These are phyloP conservation scores for Coleophoma eucalyptorum DNA, from an alignment of 2,329 filamentous ascomycete genomes.

Conservation along the genomic window DNA sequence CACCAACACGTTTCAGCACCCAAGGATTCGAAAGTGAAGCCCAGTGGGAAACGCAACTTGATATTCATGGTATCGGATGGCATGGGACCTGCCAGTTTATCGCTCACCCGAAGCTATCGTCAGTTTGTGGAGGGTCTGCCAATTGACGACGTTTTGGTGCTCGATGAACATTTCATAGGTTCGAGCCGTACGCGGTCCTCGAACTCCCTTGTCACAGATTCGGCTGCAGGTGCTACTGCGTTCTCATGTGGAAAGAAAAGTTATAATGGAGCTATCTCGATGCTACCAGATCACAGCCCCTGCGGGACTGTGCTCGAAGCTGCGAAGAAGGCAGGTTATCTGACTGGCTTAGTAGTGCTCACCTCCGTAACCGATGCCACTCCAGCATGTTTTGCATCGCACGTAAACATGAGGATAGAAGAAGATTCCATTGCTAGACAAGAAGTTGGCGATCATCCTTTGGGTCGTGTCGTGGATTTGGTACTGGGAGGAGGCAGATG, in stretches of 20 bases:
- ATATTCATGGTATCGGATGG: conserved; percentile 99
- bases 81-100: conserved; percentile 92
- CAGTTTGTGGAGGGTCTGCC: conserved; percentile 75
- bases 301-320: conserved; percentile 94
- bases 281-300: conserved; percentile 77
- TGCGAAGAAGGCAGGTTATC: conserved; percentile 86
- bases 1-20: conserved; percentile 56
- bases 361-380: conserved; percentile 95
- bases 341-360: conserved; percentile 90
- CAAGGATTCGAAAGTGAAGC: conserved; percentile 20
- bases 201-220: conserved; percentile 87
- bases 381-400: conserved; percentile 89
- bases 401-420: conserved; percentile 75
- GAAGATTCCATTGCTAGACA: conserved; percentile 91
- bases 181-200: conserved; percentile 82
- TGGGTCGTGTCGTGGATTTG: conserved; percentile 85
- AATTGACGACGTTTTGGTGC: conserved; percentile 67
- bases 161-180: conserved; percentile 89
- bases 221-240: conserved; percentile 92
- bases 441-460: conserved; percentile 81
- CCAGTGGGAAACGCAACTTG: conserved; percentile 76
- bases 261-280: conserved; percentile 94
- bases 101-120: conserved; percentile 80
- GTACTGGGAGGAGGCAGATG: conserved; percentile 92
- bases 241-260: conserved; percentile 92